Evolutionary conservation across 257 asterid species (phyloP), one percentile per base, ranked within the genome.

Genomic region (Scutellaria galericulata): DNA sequence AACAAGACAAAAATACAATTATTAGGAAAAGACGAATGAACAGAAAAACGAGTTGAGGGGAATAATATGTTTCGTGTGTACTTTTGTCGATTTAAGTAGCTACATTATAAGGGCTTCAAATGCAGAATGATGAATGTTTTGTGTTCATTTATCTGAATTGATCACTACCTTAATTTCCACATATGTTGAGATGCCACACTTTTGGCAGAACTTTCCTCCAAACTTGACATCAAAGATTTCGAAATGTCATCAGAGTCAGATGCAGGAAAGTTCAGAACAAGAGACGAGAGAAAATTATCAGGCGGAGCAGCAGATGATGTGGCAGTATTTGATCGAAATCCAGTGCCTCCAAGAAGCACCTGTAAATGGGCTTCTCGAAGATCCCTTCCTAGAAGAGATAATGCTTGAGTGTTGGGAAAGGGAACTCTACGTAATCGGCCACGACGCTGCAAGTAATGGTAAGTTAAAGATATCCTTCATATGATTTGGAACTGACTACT

Each of bases 281-380:
- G 93, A 61, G 95, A 88, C 0, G 96, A 89, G 71, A 93, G 86
- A 42, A 85, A 70, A 48, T 90, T 88, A 78, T 90, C 96, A 10
- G 78, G 64, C 9, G 70, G 75, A 68, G 80, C 77, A 67, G 66
- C 65, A 45, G 94, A 79, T 39, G 91, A 74, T 15, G 85, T 68
- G 45, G 86, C 76, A 81, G 64, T 79, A 64, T 57, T 87, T 15
- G 97, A 79, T 73, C 90, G 84, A 66, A 70, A 84, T 39, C 86
- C 83, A 66, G 77, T 75, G 71, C 95, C 91, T 39, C 96, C 95
- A 22, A 90, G 79, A 85, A 93, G 96, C 73, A 85, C 87, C 79
- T 87, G 97, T 63, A 89, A 71, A 78, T 90, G 95, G 79, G 97
- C 95, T 70, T 93, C 97, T 53, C 96, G 84, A 40, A 93, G 88